A percentile compares a stretch with the other conserved stretches of the same genome.
phyloP scores from a whole-genome alignment of 2,329 filamentous ascomycete species.

The Penicillium sp. region DNA sequence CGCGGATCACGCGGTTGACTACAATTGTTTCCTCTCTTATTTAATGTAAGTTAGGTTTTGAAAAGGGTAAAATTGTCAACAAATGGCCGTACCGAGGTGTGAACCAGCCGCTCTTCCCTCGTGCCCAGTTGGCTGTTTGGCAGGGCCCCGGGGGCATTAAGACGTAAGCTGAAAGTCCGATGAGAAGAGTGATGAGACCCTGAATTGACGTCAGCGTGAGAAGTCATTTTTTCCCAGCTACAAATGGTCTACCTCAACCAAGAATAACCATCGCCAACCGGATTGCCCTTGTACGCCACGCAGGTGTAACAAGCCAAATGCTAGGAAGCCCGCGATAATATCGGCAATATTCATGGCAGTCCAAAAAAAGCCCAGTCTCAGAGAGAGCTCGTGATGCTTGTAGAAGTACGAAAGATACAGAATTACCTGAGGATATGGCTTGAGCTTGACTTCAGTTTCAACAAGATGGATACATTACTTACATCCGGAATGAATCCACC shows the following conservation, averaged over 20 bases:
- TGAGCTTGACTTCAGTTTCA: neutral
- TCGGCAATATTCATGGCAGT: conserved; percentile 44
- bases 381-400: conserved; percentile 66
- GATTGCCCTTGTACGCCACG: conserved; percentile 36
- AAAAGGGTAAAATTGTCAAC: conserved; percentile 44
- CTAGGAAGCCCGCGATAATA: conserved; percentile 50
- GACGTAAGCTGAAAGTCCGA: conserved; percentile 44
- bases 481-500: conserved; percentile 66
- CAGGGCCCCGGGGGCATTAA: conserved; percentile 64
- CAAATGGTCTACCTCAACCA: conserved; percentile 34
- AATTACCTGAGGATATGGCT: conserved; percentile 22
- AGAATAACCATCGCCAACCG: conserved; percentile 44
- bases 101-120: conserved; percentile 61
- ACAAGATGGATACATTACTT: neutral
- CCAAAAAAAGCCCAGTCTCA: conserved; percentile 38
- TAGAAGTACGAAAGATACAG: conserved; percentile 72
- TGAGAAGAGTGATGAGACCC: conserved; percentile 29
- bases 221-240: neutral
- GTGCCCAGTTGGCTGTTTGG: conserved; percentile 51
- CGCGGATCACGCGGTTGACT: conserved; percentile 62
- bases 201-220: conserved; percentile 20
- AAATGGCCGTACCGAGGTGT: conserved; percentile 28
- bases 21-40: conserved; percentile 64
- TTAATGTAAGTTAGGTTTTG: neutral
- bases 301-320: conserved; percentile 45